A percentile compares a stretch with the other conserved stretches of the same genome.
phyloP scores from a whole-genome alignment of 2,329 filamentous ascomycete genomes.

The Colletotrichum trifolii region DNA sequence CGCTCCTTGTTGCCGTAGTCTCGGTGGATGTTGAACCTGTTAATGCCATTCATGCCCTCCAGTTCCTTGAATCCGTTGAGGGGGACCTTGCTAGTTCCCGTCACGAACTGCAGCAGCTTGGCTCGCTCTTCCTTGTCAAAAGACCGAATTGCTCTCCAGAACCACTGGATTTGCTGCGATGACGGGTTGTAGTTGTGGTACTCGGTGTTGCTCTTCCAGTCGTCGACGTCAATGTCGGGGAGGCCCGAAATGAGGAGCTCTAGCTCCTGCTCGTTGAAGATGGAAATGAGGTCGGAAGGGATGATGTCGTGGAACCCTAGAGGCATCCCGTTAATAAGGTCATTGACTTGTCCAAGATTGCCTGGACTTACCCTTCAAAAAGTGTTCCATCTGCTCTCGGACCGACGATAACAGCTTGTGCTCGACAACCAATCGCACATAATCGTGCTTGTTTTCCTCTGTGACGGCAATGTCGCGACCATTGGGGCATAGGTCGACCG shows the following conservation, averaged over 20 bases:
- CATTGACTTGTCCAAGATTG: constrained; percentile 39
- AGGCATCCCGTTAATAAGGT: constrained; percentile 35
- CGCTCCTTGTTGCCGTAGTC: constrained; percentile 97
- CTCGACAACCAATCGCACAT: constrained; percentile 93
- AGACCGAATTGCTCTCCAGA: constrained; percentile 96
- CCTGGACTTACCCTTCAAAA: constrained; percentile 76
- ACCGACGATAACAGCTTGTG: constrained; percentile 93
- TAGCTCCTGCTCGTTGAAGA: constrained; percentile 98
- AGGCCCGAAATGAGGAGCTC: constrained; percentile 96
- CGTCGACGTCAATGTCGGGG: constrained; percentile 96
- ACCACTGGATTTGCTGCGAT: constrained; percentile 98
- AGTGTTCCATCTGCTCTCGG: constrained; percentile 92
- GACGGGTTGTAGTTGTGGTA: constrained; percentile 97
- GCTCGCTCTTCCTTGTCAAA: constrained; percentile 99
- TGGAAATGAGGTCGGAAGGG: constrained; percentile 90
- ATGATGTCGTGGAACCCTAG: constrained; percentile 97
- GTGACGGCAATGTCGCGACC: constrained; percentile 94
- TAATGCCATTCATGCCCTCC: constrained; percentile 99
- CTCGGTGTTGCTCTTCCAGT: constrained; percentile 99
- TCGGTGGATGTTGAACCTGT: constrained; percentile 97
- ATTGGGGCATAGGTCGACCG: constrained; percentile 86
- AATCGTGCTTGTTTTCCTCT: constrained; percentile 98
- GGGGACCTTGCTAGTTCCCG: constrained; percentile 96
- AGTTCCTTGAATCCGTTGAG: constrained; percentile 99
- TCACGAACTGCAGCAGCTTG: constrained; percentile 97